A percentile compares a stretch with the other conserved stretches of the same genome.
Evolutionary conservation across 2,329 filamentous ascomycete genomes (phyloP).

Genomic region (Aspergillus sp.): DNA sequence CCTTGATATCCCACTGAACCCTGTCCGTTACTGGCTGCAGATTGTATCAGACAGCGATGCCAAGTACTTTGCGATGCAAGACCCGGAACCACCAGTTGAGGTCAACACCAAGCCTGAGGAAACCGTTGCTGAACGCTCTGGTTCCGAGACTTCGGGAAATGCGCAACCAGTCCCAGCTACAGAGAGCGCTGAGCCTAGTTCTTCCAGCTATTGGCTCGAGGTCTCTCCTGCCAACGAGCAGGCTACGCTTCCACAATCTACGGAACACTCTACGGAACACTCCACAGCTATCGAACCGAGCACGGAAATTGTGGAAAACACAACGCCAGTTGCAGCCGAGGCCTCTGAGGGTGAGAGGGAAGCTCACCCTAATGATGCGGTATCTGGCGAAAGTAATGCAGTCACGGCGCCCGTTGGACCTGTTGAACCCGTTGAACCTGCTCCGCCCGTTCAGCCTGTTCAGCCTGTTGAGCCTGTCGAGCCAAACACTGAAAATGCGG

Average conservation of each 20-base stretch:
- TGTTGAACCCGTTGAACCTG: neutral
- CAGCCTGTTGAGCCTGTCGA: neutral
- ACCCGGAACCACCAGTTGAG: slow-evolving; percentile 26
- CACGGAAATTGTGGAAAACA: neutral
- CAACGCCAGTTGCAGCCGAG: neutral
- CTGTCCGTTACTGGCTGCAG: slow-evolving; percentile 41
- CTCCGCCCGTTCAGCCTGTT: no score
- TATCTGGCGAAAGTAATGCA: neutral
- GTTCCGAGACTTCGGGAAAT: slow-evolving; percentile 25
- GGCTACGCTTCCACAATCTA: neutral
- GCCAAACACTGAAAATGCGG: neutral
- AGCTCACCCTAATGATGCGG: neutral
- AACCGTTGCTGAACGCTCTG: slow-evolving; percentile 27
- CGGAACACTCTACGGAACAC: neutral
- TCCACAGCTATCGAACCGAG: neutral
- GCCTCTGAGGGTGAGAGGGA: neutral
- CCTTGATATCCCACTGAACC: slow-evolving; percentile 27
- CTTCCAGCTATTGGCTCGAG: slow-evolving; percentile 22
- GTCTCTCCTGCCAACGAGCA: neutral
- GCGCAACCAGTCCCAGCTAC: slow-evolving; percentile 16
- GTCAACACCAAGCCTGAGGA: slow-evolving; percentile 33
- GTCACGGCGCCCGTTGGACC: neutral
- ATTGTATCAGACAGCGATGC: slow-evolving; percentile 38
- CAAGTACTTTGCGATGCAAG: slow-evolving; percentile 37
- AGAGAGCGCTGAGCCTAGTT: slow-evolving; percentile 28